phyloP scores from a whole-genome alignment of 176 grass and related monocot species.

The Lolium rigidum region DNA sequence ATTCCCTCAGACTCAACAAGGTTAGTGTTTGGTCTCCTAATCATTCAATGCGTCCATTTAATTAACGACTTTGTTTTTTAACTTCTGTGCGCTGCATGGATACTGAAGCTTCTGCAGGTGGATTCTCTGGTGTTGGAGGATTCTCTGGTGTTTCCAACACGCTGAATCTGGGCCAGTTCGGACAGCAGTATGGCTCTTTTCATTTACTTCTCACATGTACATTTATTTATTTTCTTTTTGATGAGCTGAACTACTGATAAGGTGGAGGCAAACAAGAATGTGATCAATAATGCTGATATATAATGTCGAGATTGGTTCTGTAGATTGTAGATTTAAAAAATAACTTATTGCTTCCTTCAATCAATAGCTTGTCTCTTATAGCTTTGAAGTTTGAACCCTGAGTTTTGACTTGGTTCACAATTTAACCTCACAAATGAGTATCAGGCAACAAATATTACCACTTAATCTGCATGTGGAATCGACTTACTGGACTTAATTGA shows the following conservation, averaged over 20 bases:
- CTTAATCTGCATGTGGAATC: neutral
- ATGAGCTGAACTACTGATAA: slow-evolving; percentile 6
- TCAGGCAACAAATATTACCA: neutral
- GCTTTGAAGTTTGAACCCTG: neutral
- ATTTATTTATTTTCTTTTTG: slow-evolving; percentile 29
- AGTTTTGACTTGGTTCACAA: slow-evolving; percentile 26
- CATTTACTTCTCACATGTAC: slow-evolving; percentile 26
- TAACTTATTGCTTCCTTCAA: slow-evolving; percentile 16
- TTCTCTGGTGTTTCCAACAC: slow-evolving; percentile 65
- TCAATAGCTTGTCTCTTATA: slow-evolving; percentile 27
- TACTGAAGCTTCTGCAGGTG: slow-evolving; percentile 58
- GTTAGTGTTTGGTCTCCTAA: slow-evolving; percentile 45
- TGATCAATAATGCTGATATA: slow-evolving; percentile 3
- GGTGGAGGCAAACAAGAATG: neutral
- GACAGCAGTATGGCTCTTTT: slow-evolving; percentile 69
- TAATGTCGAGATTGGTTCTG: slow-evolving; percentile 8
- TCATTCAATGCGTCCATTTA: neutral
- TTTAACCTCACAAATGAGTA: slow-evolving; percentile 26
- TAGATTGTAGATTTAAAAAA: slow-evolving; percentile 22
- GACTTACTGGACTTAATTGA: neutral
- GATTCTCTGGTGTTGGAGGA: slow-evolving; percentile 62
- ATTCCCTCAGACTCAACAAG: slow-evolving; percentile 66
- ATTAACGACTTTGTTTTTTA: neutral
- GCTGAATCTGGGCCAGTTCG: slow-evolving; percentile 57
- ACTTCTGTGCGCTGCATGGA: slow-evolving; percentile 21